Evolutionary conservation across 176 grass and related monocot species (phyloP).

Genomic region (Paspalum vaginatum): DNA sequence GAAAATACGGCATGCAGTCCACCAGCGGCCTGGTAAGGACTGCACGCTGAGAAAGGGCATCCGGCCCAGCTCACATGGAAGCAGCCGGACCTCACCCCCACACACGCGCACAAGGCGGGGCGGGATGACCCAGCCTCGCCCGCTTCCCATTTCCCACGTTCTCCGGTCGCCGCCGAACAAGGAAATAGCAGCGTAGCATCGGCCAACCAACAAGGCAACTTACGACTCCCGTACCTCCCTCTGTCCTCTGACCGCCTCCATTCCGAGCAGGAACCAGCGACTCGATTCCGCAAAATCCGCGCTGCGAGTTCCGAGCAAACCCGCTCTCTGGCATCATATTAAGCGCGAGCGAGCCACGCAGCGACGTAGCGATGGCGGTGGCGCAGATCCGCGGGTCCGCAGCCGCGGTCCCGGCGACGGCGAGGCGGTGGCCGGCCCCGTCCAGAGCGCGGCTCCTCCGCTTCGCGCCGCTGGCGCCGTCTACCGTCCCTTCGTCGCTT

Average conservation of each 20-base stretch:
- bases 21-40: no score
- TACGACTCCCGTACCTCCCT: conserved; percentile 10
- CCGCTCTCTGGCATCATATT: background rate
- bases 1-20: no score
- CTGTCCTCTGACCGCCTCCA: background rate
- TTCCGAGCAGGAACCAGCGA: background rate
- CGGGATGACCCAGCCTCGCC: no score
- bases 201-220: conserved; percentile 3
- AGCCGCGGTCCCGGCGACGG: background rate
- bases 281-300: background rate
- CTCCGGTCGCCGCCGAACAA: conserved; percentile 21
- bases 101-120: no score
- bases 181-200: background rate
- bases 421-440: conserved; percentile 40
- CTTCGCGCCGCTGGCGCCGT: conserved; percentile 40
- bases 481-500: conserved; percentile 39
- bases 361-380: conserved; percentile 22
- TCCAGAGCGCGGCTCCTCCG: conserved; percentile 37
- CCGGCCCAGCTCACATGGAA: no score
- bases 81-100: no score
- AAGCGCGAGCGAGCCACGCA: background rate
- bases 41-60: no score
- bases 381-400: no score
- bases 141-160: no score
- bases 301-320: background rate